A percentile compares a stretch with the other conserved stretches of the same genome.
phyloP scores from a whole-genome alignment of 176 grass and related monocot species.

The Aegilops umbellulata region DNA sequence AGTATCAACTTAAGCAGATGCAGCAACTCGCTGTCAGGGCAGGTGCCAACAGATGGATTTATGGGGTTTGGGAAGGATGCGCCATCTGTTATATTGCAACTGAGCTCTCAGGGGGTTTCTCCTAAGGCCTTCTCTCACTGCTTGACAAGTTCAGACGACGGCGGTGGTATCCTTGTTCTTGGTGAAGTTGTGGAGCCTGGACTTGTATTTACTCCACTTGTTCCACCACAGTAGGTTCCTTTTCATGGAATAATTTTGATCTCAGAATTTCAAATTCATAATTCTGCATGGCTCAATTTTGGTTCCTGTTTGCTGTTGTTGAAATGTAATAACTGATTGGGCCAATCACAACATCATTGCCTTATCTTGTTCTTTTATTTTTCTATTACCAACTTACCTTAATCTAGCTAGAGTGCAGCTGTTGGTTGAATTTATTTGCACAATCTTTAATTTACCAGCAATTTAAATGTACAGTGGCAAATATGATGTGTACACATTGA shows the following conservation, averaged over 20 bases:
- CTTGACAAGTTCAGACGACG: conserved; percentile 8
- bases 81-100: conserved; percentile 70
- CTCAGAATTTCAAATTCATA: neutral
- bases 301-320: neutral
- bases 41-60: conserved; percentile 75
- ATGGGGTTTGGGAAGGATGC: conserved; percentile 82
- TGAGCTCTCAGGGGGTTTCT: conserved; percentile 57
- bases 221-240: conserved; percentile 27
- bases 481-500: neutral
- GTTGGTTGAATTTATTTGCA: neutral
- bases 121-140: conserved; percentile 63
- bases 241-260: neutral
- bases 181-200: conserved; percentile 76
- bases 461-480: neutral
- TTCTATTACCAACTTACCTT: no score
- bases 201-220: conserved; percentile 82
- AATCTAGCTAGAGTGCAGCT: neutral
- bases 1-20: conserved; percentile 46
- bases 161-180: conserved; percentile 80
- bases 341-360: neutral
- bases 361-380: neutral
- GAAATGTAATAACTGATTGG: no score
- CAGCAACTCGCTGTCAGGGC: conserved; percentile 74
- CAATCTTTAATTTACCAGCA: neutral
- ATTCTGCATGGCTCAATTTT: neutral